Conservation (phyloP, 257 asterid species). For the Ballota nigra region DNA sequence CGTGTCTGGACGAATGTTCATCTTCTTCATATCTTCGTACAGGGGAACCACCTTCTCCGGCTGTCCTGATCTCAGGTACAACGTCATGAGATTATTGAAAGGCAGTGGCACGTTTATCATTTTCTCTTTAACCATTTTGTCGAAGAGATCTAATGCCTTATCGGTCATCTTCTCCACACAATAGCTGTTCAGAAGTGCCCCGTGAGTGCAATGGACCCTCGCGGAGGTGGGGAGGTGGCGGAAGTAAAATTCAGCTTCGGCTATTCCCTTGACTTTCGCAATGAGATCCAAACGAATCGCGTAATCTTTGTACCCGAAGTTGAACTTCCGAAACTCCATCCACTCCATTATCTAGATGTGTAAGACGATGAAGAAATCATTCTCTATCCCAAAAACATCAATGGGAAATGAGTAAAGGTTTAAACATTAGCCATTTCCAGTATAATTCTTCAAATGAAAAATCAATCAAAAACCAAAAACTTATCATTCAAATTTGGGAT, state of each 20-base stretch:
- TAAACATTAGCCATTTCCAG: not conserved
- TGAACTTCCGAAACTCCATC: constrained; percentile 60
- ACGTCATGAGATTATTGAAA: constrained; percentile 59
- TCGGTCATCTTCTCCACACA: constrained; percentile 59
- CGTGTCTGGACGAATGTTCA: constrained; percentile 40
- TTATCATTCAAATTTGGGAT: too few species aligned
- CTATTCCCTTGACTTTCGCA: constrained; percentile 56
- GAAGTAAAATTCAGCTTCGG: constrained; percentile 74
- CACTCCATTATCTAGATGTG: constrained; percentile 72
- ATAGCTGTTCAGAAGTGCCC: constrained; percentile 72
- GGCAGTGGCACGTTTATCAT: constrained; percentile 40
- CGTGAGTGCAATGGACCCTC: constrained; percentile 47
- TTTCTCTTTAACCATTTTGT: constrained; percentile 46
- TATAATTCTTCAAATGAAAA: not conserved
- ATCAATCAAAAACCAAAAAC: not conserved
- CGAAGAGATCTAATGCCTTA: constrained; percentile 50
- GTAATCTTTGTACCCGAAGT: constrained; percentile 38
- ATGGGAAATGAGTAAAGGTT: not conserved
- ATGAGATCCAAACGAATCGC: constrained; percentile 61
- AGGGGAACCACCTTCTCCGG: constrained; percentile 52
- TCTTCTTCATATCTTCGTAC: constrained; percentile 59
- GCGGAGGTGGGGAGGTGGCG: constrained; percentile 37
- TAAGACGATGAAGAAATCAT: constrained; percentile 15
- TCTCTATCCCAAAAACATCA: not conserved
- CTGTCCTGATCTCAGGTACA: constrained; percentile 51